Evolutionary conservation across 2,329 filamentous ascomycete species (phyloP).

Genomic region (Albifimbria verrucaria): DNA sequence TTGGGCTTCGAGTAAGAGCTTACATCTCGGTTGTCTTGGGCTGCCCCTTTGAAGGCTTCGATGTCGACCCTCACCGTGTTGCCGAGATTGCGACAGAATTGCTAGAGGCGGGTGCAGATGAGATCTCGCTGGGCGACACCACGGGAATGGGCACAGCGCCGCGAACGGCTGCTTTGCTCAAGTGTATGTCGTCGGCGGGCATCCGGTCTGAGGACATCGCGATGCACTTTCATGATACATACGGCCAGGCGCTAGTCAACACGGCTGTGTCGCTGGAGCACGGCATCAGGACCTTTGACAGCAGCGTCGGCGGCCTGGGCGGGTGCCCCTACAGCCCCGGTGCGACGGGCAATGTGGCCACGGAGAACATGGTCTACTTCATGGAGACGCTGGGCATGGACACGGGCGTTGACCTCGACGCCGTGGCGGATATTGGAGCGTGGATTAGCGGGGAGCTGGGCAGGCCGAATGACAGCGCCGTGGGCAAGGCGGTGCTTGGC

Average conservation of each 20-base stretch:
- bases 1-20: conserved; percentile 67
- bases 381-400: conserved; percentile 70
- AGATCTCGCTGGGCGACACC: conserved; percentile 87
- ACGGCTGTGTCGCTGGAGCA: conserved; percentile 73
- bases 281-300: conserved; percentile 76
- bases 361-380: conserved; percentile 80
- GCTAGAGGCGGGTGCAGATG: conserved; percentile 83
- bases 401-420: conserved; percentile 69
- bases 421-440: conserved; percentile 63
- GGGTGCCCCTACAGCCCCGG: conserved; percentile 85
- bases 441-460: conserved; percentile 69
- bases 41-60: conserved; percentile 70
- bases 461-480: conserved; percentile 60
- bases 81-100: conserved; percentile 66
- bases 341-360: conserved; percentile 81
- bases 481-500: conserved; percentile 63
- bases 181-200: conserved; percentile 62
- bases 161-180: conserved; percentile 61
- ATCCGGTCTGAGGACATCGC: conserved; percentile 69
- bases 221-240: conserved; percentile 88
- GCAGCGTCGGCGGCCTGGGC: conserved; percentile 74
- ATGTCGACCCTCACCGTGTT: conserved; percentile 60
- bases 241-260: conserved; percentile 82
- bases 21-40: conserved; percentile 80
- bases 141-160: conserved; percentile 87